A percentile compares a stretch with the other conserved stretches of the same genome.
These are phyloP conservation scores for Colletotrichum liaoningense DNA, from an alignment of 2,329 filamentous ascomycete genomes.

Conservation along the genomic window DNA sequence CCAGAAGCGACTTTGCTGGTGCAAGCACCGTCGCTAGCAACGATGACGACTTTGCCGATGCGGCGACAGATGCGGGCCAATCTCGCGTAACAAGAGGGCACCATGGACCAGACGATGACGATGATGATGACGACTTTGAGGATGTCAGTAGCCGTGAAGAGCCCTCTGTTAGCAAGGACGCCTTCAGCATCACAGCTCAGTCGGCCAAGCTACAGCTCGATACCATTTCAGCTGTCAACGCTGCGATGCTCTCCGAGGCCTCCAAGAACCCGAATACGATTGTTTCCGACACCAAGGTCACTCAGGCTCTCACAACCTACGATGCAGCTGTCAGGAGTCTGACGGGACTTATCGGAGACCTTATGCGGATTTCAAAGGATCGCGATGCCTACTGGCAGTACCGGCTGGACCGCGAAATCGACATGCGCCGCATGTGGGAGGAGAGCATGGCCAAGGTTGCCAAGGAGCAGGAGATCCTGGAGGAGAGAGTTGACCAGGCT, in stretches of 20 bases:
- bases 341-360: conserved; percentile 84
- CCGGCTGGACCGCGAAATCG: conserved; percentile 88
- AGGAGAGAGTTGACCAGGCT: conserved; percentile 87
- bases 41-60: conserved; percentile 65
- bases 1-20: conserved; percentile 49
- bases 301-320: conserved; percentile 85
- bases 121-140: conserved; percentile 79
- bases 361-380: conserved; percentile 92
- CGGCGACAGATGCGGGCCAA: conserved; percentile 56
- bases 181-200: conserved; percentile 96
- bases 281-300: conserved; percentile 81
- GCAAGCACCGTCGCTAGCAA: conserved; percentile 60
- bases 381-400: conserved; percentile 98
- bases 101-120: conserved; percentile 59
- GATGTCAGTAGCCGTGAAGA: conserved; percentile 83
- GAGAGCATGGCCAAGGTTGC: conserved; percentile 99
- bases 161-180: conserved; percentile 84
- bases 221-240: conserved; percentile 85
- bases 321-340: conserved; percentile 91
- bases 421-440: conserved; percentile 96
- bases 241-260: conserved; percentile 81
- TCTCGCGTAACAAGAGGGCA: conserved; percentile 48
- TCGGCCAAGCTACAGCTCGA: conserved; percentile 90
- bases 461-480: conserved; percentile 90
- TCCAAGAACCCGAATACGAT: conserved; percentile 75